These are phyloP conservation scores for Megacollybia marginata DNA, from an alignment of 768 basidiomycete genomes.

Conservation along the genomic window DNA sequence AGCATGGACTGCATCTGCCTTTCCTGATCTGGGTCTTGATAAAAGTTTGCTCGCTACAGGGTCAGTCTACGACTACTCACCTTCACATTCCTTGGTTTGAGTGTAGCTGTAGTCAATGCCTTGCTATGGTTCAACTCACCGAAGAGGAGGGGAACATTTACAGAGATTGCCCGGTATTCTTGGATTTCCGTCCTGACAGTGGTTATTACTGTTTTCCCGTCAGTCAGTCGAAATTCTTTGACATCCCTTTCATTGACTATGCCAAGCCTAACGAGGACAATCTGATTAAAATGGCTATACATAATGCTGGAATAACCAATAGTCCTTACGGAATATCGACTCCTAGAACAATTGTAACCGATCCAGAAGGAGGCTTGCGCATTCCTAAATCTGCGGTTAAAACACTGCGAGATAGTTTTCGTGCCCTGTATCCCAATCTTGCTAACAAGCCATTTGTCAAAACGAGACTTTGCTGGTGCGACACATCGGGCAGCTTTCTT, in stretches of 20 bases:
- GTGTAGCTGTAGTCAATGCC: slow-evolving; percentile 51
- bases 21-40: slow-evolving; percentile 50
- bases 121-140: slow-evolving; percentile 74
- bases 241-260: neutral
- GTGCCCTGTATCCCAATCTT: slow-evolving; percentile 67
- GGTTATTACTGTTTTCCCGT: slow-evolving; percentile 87
- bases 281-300: slow-evolving; percentile 74
- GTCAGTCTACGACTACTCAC: slow-evolving; percentile 33
- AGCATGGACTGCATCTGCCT: slow-evolving; percentile 79
- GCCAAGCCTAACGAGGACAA: slow-evolving; percentile 58
- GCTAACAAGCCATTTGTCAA: slow-evolving; percentile 60
- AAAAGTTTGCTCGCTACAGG: slow-evolving; percentile 69
- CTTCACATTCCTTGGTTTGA: neutral
- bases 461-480: slow-evolving; percentile 87
- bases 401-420: slow-evolving; percentile 44
- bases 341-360: slow-evolving; percentile 65
- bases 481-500: slow-evolving; percentile 3
- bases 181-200: slow-evolving; percentile 51
- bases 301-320: slow-evolving; percentile 66
- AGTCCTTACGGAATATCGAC: slow-evolving; percentile 49
- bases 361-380: slow-evolving; percentile 47
- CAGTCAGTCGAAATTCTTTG: slow-evolving; percentile 13
- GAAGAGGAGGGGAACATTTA: slow-evolving; percentile 61
- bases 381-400: slow-evolving; percentile 57
- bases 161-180: slow-evolving; percentile 53